phyloP scores from a whole-genome alignment of 2,329 filamentous ascomycete genomes.

The Aspergillus melleus region DNA sequence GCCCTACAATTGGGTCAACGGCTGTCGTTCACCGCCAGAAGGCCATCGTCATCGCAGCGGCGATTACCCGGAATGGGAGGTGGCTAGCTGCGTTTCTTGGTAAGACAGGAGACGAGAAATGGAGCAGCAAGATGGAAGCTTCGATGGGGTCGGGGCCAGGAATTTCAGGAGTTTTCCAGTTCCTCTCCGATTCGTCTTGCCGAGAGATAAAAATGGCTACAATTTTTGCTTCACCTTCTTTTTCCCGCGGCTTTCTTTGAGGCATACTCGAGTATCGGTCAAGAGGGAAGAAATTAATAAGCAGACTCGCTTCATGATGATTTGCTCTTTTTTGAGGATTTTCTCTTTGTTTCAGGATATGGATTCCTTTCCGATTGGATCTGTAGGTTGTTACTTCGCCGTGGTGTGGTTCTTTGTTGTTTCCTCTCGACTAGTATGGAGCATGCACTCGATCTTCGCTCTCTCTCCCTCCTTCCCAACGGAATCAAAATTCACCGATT shows the following conservation, averaged over 20 bases:
- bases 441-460: conserved; percentile 5
- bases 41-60: conserved; percentile 15
- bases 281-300: background rate
- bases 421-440: conserved; percentile 7
- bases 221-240: background rate
- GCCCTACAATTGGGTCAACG: conserved; percentile 20
- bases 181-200: background rate
- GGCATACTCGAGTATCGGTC: background rate
- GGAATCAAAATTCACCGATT: background rate
- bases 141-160: background rate
- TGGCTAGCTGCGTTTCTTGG: background rate
- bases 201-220: too few relatives aligned
- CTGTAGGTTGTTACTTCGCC: background rate
- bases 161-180: background rate
- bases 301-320: background rate
- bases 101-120: background rate
- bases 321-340: background rate
- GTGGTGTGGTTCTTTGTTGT: conserved; percentile 8
- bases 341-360: conserved; percentile 5
- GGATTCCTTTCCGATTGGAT: conserved; percentile 8
- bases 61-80: conserved; percentile 11
- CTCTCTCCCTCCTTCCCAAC: background rate
- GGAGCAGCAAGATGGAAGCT: background rate
- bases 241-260: background rate
- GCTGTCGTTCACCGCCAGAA: conserved; percentile 24